Evolutionary conservation across 2,329 filamentous ascomycete genomes (phyloP), one percentile per base, ranked within the genome.

Genomic region (Aureobasidium subglaciale): DNA sequence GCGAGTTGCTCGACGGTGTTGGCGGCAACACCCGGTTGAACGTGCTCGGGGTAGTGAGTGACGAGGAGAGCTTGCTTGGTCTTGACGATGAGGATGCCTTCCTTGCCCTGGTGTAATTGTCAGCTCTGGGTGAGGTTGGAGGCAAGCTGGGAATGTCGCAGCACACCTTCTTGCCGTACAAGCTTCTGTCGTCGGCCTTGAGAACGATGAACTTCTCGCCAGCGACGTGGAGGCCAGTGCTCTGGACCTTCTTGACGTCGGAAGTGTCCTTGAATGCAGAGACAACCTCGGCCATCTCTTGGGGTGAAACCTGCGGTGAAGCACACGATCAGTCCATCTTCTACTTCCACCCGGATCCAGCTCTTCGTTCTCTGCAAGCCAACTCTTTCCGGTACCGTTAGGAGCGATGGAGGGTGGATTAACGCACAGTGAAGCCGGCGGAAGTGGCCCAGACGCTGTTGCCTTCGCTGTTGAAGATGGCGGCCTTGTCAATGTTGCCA

Each of bases 21-120:
- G 65, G 85, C 85, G 60, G 89, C 85, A 71, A 86, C 85, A 69
- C 88, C 85, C 52, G 87, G 88, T 70, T 87, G 79, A 63, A 85
- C 76, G 60, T 71, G 71, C 71, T 95, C 89, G 63, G 78, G 79
- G 79, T 97, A 90, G 78, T 96, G 90, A 64, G 84, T 87, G 70
- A 99, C 75, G 69, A 99, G 82, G 71, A 97, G 85, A 64, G 90
- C 89, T 75, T 95, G 86, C 67, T 80, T 85, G 66, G 92, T 95
- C 80, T 95, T 95, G 74, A 85, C 85, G 65, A 93, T 82, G 68
- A 86, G 79, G 66, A 96, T 75, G 62, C 93, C 93, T 69, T 86
- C 82, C 70, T 86, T 88, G 65, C 88, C 90, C 85, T 88, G 60
- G 27, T 15, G 16, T 25, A 18, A 10, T 27, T 45, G 40, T 59